Evolutionary conservation across 2,329 filamentous ascomycete species (phyloP).

Genomic region (Ophiostoma novo-ulmi): DNA sequence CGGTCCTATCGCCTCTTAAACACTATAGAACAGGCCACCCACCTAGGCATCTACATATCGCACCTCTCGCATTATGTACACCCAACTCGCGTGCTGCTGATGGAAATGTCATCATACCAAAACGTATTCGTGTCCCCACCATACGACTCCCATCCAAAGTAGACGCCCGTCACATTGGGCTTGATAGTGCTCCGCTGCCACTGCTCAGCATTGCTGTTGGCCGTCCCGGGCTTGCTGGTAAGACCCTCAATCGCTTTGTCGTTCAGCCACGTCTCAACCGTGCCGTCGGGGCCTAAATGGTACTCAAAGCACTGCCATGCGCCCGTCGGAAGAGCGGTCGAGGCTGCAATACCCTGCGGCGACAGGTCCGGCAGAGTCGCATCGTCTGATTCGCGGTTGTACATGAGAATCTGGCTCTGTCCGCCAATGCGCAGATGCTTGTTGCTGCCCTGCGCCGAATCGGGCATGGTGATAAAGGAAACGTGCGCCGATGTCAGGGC

Average conservation of each 20-base stretch:
- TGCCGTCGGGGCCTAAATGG: slow-evolving; percentile 53
- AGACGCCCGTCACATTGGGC: slow-evolving; percentile 51
- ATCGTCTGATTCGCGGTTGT: slow-evolving; percentile 59
- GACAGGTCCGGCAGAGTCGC: slow-evolving; percentile 58
- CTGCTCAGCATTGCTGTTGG: slow-evolving; percentile 48
- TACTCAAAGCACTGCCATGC: slow-evolving; percentile 58
- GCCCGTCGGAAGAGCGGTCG: slow-evolving; percentile 45
- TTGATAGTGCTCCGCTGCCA: slow-evolving; percentile 48
- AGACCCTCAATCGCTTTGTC: slow-evolving; percentile 47
- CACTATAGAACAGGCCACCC: too few species aligned
- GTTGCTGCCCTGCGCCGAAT: slow-evolving; percentile 48
- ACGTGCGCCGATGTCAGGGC: slow-evolving; percentile 56
- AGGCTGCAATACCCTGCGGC: slow-evolving; percentile 53
- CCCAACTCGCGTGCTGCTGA: slow-evolving; percentile 46
- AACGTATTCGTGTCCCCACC: slow-evolving; percentile 56
- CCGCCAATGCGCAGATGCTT: slow-evolving; percentile 60
- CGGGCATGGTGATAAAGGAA: slow-evolving; percentile 60
- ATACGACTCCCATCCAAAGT: slow-evolving; percentile 62
- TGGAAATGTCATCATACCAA: slow-evolving; percentile 57
- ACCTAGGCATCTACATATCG: background rate
- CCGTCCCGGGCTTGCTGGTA: slow-evolving; percentile 42
- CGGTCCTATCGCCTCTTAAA: too few species aligned
- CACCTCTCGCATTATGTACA: slow-evolving; percentile 33
- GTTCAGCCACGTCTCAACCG: slow-evolving; percentile 58
- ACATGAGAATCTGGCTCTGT: slow-evolving; percentile 58